Conservation (phyloP, 2,329 filamentous ascomycete species). For the Ceratocystis ficicola region DNA sequence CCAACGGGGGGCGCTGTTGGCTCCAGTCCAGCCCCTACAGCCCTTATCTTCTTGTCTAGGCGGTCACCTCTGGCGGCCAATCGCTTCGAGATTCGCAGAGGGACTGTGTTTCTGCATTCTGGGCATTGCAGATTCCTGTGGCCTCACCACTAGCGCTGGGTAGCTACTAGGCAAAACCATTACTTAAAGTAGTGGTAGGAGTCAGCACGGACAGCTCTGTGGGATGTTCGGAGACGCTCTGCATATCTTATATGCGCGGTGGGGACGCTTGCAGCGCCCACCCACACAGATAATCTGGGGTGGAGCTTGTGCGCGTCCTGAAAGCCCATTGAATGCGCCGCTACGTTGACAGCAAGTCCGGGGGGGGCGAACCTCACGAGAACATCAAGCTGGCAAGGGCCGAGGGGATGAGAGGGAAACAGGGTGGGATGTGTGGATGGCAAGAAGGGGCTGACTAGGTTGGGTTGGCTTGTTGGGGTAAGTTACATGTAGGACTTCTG, state of each 20-base stretch:
- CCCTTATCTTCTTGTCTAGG: too few relatives aligned
- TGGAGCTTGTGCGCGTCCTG: neutral
- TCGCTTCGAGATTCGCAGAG: too few relatives aligned
- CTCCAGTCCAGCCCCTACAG: too few relatives aligned
- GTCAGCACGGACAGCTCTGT: neutral
- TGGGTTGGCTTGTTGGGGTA: neutral
- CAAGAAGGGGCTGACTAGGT: neutral
- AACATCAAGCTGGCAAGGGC: neutral
- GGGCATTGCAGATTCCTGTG: too few relatives aligned
- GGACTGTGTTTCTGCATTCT: too few relatives aligned
- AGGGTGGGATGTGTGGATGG: neutral
- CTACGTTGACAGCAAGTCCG: constrained; percentile 3
- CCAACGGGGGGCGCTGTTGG: too few relatives aligned
- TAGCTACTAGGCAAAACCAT: too few relatives aligned
- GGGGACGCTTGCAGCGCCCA: neutral
- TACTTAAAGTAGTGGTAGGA: neutral
- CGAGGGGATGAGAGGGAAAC: neutral
- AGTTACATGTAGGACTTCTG: neutral
- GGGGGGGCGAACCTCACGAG: neutral
- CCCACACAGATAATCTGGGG: neutral
- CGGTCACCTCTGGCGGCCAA: too few relatives aligned
- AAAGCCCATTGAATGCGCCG: neutral
- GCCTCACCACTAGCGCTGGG: too few relatives aligned
- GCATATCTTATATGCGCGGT: neutral
- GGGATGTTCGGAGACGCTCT: neutral